Percentiles rank a stretch among this genome's conserved stretches.
phyloP scores from a whole-genome alignment of 305 asterid species.

The Fraxinus latifolia region DNA sequence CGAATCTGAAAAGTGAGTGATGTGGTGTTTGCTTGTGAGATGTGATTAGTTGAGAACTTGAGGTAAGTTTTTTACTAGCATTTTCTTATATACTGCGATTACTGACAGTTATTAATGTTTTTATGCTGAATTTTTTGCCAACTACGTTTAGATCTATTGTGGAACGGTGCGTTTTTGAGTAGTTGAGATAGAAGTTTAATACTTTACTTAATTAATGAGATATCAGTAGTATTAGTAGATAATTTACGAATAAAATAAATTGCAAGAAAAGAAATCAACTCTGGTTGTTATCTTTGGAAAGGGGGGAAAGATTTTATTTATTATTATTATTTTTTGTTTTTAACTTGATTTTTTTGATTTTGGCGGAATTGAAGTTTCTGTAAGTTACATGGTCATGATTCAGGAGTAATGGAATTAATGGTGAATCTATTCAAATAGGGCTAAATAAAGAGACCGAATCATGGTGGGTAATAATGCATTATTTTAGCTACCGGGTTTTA shows the following conservation, averaged over 20 bases:
- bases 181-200: conserved; percentile 24
- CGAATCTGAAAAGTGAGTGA: conserved; percentile 38
- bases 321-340: conserved; percentile 10
- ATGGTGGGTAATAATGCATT: conserved; percentile 13
- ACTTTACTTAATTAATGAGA: conserved; percentile 21
- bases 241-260: conserved; percentile 1
- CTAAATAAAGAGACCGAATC: neutral
- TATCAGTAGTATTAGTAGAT: conserved; percentile 26
- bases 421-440: conserved; percentile 21
- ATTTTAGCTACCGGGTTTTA: conserved; percentile 10
- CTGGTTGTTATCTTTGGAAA: conserved; percentile 15
- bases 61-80: conserved; percentile 37
- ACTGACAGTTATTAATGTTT: neutral
- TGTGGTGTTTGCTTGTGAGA: conserved; percentile 44
- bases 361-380: conserved; percentile 30
- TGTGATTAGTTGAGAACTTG: conserved; percentile 46
- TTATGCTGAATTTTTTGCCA: conserved; percentile 21
- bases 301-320: conserved; percentile 18
- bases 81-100: conserved; percentile 22
- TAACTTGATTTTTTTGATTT: conserved; percentile 21
- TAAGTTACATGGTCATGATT: conserved; percentile 6
- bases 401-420: conserved; percentile 11
- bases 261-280: conserved; percentile 14
- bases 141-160: conserved; percentile 60
- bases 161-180: conserved; percentile 28